phyloP scores from a whole-genome alignment of 345 rosid species.

The Zanthoxylum bungeanum region DNA sequence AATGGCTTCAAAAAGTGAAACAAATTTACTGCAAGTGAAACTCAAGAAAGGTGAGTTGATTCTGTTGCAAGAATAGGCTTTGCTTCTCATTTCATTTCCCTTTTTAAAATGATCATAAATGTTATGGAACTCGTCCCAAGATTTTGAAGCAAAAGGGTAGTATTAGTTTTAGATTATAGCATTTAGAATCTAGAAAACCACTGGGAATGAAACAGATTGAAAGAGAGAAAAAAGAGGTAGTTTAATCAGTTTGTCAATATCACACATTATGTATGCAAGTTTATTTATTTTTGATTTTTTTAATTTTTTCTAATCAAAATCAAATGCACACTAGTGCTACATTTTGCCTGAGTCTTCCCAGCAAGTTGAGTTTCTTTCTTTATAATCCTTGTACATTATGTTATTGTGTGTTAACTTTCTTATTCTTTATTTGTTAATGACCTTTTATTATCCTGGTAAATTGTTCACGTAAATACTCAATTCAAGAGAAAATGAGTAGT shows the following conservation, averaged over 20 bases:
- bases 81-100: conserved; percentile 8
- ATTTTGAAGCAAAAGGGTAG: conserved; percentile 9
- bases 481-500: not conserved
- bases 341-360: too few species aligned
- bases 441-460: not conserved
- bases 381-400: not conserved
- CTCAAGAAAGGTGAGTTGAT: not conserved
- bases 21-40: conserved; percentile 4
- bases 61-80: conserved; percentile 11
- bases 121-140: conserved; percentile 27
- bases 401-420: not conserved
- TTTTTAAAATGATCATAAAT: conserved; percentile 22
- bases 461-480: not conserved
- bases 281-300: too few species aligned
- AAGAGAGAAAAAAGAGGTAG: too few species aligned
- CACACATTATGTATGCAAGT: too few species aligned
- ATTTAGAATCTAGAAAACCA: conserved; percentile 29
- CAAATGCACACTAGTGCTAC: conserved; percentile 50
- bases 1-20: not conserved
- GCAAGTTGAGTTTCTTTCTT: not conserved
- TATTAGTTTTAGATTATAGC: not conserved
- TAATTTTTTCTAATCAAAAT: too few species aligned
- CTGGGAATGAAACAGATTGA: conserved; percentile 19
- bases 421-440: not conserved
- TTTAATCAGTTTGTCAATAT: too few species aligned